phyloP scores from a whole-genome alignment of 2,329 filamentous ascomycete genomes.

The Fusarium veterinarium region DNA sequence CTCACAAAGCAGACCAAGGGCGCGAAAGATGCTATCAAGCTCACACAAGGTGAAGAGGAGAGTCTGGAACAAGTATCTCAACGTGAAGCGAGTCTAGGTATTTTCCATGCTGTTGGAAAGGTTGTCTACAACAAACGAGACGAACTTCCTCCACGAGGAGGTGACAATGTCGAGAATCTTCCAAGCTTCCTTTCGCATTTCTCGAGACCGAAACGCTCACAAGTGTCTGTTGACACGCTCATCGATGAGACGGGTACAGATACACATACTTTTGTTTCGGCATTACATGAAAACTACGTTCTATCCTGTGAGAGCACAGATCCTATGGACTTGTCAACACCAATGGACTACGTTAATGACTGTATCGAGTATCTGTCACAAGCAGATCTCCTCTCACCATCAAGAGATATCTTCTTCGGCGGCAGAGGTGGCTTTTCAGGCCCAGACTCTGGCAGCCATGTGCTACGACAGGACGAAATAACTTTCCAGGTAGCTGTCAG shows the following conservation, averaged over 20 bases:
- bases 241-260: slow-evolving; percentile 95
- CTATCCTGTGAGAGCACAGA: slow-evolving; percentile 77
- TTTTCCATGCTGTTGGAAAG: slow-evolving; percentile 96
- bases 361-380: slow-evolving; percentile 90
- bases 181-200: slow-evolving; percentile 69
- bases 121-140: slow-evolving; percentile 96
- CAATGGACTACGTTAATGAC: slow-evolving; percentile 82
- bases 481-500: slow-evolving; percentile 91
- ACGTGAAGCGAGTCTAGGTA: slow-evolving; percentile 88
- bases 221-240: slow-evolving; percentile 78
- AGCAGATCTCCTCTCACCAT: slow-evolving; percentile 84
- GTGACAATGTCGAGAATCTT: slow-evolving; percentile 62
- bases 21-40: slow-evolving; percentile 63
- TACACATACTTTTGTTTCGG: slow-evolving; percentile 87
- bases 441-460: slow-evolving; percentile 73
- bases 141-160: slow-evolving; percentile 57
- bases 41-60: slow-evolving; percentile 83
- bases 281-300: slow-evolving; percentile 93
- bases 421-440: slow-evolving; percentile 65
- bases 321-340: slow-evolving; percentile 64
- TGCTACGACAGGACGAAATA: slow-evolving; percentile 91
- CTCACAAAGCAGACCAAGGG: slow-evolving; percentile 76
- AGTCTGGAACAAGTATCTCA: slow-evolving; percentile 85
- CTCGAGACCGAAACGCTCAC: slow-evolving; percentile 70
- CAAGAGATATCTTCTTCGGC: slow-evolving; percentile 75